These are phyloP conservation scores for Carallia brachiata DNA, from an alignment of 345 rosid genomes.

Conservation along the genomic window DNA sequence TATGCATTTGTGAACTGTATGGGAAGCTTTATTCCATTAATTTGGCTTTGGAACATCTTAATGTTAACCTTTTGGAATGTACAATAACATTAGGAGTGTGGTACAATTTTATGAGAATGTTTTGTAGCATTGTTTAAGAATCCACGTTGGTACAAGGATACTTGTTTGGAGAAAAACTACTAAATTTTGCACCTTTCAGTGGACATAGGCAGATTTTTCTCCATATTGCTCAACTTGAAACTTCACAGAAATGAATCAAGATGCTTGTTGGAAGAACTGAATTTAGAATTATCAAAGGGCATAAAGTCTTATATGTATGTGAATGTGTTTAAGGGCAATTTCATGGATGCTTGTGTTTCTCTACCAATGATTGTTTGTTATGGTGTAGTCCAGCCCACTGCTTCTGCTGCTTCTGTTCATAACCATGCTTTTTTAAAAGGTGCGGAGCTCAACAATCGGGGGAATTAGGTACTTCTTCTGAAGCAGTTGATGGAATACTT, in stretches of 20 bases:
- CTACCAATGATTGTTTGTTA: background rate
- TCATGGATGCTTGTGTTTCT: background rate
- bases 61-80: too few species aligned
- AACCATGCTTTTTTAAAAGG: slow-evolving; percentile 32
- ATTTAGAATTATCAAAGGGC: background rate
- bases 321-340: background rate
- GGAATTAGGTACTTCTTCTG: slow-evolving; percentile 47
- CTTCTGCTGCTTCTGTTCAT: slow-evolving; percentile 1
- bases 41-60: too few species aligned
- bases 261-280: background rate
- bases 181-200: too few species aligned
- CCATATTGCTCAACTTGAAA: background rate
- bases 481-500: slow-evolving; percentile 82
- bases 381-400: slow-evolving; percentile 5
- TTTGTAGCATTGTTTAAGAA: too few species aligned
- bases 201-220: too few species aligned
- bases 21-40: too few species aligned
- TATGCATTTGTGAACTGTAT: too few species aligned
- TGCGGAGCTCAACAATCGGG: slow-evolving; percentile 83
- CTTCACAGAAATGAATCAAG: too few species aligned
- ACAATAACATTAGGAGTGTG: too few species aligned
- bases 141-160: too few species aligned
- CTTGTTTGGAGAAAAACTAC: too few species aligned
- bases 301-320: background rate
- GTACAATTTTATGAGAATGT: too few species aligned